These are phyloP conservation scores for Populus hybrid DNA, from an alignment of 441 rosid genomes.

Conservation along the genomic window DNA sequence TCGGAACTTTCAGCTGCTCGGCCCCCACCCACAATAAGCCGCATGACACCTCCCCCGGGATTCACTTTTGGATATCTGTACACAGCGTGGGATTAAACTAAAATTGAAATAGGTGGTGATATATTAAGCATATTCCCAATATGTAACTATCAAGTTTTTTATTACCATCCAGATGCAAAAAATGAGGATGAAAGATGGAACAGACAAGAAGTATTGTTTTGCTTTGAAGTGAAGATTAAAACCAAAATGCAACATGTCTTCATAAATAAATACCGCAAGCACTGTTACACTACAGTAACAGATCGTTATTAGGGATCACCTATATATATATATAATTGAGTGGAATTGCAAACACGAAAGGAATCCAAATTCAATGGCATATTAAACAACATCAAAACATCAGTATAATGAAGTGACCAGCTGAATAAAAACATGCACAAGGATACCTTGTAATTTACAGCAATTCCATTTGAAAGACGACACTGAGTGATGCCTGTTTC, in stretches of 20 bases:
- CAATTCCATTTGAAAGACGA: constrained; percentile 90
- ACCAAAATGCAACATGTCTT: neutral
- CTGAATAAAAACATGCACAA: no score
- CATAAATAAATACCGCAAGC: neutral
- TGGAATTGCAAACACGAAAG: neutral
- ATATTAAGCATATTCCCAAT: constrained; percentile 5
- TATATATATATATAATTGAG: neutral
- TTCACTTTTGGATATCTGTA: constrained; percentile 78
- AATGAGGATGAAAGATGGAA: neutral
- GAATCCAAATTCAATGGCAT: neutral
- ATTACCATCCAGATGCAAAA: neutral
- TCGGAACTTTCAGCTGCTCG: constrained; percentile 86
- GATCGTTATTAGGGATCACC: neutral
- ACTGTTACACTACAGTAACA: neutral
- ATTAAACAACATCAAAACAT: neutral
- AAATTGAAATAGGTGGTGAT: neutral
- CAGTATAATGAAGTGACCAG: neutral
- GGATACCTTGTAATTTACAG: constrained; percentile 73
- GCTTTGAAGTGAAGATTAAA: constrained; percentile 4
- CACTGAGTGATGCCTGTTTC: constrained; percentile 90
- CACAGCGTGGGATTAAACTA: constrained; percentile 9
- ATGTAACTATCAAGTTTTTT: neutral
- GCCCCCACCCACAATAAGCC: constrained; percentile 99
- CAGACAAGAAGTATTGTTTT: neutral
- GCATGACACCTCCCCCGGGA: constrained; percentile 96